Conservation (phyloP, 495 filamentous ascomycete genomes). For the Astrothelium macrocarpum region DNA sequence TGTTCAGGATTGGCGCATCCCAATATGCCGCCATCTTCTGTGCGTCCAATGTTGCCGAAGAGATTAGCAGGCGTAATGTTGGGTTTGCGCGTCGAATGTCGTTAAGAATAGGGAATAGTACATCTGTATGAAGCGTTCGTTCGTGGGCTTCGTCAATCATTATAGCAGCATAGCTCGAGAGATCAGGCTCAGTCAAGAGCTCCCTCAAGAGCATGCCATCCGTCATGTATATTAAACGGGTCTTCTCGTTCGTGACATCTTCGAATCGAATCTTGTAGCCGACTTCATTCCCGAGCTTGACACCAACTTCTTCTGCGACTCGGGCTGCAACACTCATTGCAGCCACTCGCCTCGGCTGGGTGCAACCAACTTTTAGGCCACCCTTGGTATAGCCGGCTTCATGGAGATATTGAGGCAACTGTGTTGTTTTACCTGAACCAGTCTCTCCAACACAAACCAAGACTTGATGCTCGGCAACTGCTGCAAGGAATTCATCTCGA, state of each 20-base stretch:
- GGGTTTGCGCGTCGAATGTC: conserved; percentile 79
- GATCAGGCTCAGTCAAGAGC: conserved; percentile 79
- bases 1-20: conserved; percentile 90
- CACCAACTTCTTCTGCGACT: conserved; percentile 90
- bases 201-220: conserved; percentile 94
- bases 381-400: conserved; percentile 35
- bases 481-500: conserved; percentile 33
- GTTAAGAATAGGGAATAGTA: conserved; percentile 82
- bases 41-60: conserved; percentile 90
- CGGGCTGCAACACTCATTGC: conserved; percentile 93
- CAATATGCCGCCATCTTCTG: conserved; percentile 90
- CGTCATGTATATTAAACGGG: conserved; percentile 93
- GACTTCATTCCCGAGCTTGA: conserved; percentile 83
- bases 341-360: conserved; percentile 89
- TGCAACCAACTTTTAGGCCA: conserved; percentile 61
- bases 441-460: conserved; percentile 34
- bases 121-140: conserved; percentile 81
- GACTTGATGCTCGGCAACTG: conserved; percentile 30
- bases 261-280: conserved; percentile 96
- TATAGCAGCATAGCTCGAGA: conserved; percentile 74
- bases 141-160: conserved; percentile 99
- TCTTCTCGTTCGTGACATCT: conserved; percentile 87
- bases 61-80: conserved; percentile 86
- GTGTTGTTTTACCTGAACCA: conserved; percentile 35
- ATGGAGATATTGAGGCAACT: conserved; percentile 33